Evolutionary conservation across 371 early-diverging fungal species (phyloP).

Genomic region (Rhizopus stolonifer): DNA sequence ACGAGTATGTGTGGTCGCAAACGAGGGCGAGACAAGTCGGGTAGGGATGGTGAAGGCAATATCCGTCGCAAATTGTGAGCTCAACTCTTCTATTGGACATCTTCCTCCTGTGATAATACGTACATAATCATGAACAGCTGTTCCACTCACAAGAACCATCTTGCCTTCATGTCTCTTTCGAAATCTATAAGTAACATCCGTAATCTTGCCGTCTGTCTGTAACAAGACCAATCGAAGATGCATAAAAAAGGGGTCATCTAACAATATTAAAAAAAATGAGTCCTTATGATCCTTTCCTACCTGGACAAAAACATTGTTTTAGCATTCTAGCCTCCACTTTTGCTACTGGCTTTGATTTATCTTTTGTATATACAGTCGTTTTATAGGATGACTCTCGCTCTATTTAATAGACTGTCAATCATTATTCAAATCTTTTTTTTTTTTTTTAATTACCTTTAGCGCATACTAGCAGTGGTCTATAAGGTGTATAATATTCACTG

Average conservation of each 20-base stretch:
- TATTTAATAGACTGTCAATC: not conserved
- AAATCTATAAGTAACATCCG: conserved; percentile 31
- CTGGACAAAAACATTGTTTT: conserved; percentile 49
- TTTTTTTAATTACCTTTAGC: conserved; percentile 44
- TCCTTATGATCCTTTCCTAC: conserved; percentile 18
- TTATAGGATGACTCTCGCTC: conserved; percentile 40
- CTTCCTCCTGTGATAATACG: conserved; percentile 29
- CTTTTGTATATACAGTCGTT: conserved; percentile 30
- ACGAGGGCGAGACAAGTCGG: conserved; percentile 46
- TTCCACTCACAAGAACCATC: conserved; percentile 44
- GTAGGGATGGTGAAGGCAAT: conserved; percentile 44
- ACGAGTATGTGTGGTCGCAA: conserved; percentile 41
- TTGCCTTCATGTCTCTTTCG: conserved; percentile 52
- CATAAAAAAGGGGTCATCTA: conserved; percentile 49
- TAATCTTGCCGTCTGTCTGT: conserved; percentile 34
- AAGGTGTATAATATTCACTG: conserved; percentile 51
- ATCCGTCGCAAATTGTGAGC: conserved; percentile 16
- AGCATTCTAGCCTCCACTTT: conserved; percentile 35
- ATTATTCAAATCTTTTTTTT: not conserved
- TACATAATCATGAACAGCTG: conserved; percentile 39
- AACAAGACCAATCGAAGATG: conserved; percentile 27
- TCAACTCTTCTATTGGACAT: conserved; percentile 13
- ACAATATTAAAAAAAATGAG: not conserved
- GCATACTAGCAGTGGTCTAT: conserved; percentile 45
- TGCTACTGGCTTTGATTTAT: conserved; percentile 32